These are phyloP conservation scores for Microthyrium microscopicum DNA, from an alignment of 2,329 filamentous ascomycete species.

Conservation along the genomic window DNA sequence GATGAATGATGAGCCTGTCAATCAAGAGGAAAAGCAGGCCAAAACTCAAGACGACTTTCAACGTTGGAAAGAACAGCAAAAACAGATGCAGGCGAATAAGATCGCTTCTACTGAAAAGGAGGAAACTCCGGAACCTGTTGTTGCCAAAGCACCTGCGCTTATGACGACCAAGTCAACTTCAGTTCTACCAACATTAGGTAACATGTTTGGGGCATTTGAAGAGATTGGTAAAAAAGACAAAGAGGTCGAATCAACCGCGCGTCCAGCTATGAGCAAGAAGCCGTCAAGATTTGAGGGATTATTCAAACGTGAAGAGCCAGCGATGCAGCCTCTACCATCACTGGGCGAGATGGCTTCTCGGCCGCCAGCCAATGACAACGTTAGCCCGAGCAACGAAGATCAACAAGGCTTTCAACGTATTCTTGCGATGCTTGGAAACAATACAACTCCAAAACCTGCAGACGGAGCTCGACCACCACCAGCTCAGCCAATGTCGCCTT, in stretches of 20 bases:
- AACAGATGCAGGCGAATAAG: constrained; percentile 54
- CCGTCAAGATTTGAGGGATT: constrained; percentile 76
- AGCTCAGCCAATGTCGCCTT: constrained; percentile 13
- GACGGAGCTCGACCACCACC: constrained; percentile 27
- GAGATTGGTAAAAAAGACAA: constrained; percentile 2
- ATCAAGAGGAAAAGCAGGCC: constrained; percentile 43
- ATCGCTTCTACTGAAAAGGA: constrained; percentile 25
- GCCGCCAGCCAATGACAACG: constrained; percentile 10
- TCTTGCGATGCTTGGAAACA: constrained; percentile 59
- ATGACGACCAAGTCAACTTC: not conserved
- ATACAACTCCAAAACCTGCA: no score
- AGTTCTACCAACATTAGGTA: constrained; percentile 7
- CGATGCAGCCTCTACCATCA: constrained; percentile 9
- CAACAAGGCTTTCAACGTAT: constrained; percentile 75
- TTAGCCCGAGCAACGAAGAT: constrained; percentile 36
- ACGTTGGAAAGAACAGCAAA: constrained; percentile 88
- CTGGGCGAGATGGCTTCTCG: constrained; percentile 13
- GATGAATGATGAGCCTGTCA: constrained; percentile 53
- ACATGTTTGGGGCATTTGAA: constrained; percentile 5
- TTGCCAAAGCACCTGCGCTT: constrained; percentile 18
- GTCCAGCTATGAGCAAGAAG: not conserved
- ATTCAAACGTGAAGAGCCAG: constrained; percentile 25
- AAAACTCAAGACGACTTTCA: constrained; percentile 86
- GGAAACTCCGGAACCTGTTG: constrained; percentile 15
- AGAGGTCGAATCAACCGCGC: not conserved